Evolutionary conservation across 2,329 filamentous ascomycete species (phyloP).

Genomic region (Aaosphaeria arxii): DNA sequence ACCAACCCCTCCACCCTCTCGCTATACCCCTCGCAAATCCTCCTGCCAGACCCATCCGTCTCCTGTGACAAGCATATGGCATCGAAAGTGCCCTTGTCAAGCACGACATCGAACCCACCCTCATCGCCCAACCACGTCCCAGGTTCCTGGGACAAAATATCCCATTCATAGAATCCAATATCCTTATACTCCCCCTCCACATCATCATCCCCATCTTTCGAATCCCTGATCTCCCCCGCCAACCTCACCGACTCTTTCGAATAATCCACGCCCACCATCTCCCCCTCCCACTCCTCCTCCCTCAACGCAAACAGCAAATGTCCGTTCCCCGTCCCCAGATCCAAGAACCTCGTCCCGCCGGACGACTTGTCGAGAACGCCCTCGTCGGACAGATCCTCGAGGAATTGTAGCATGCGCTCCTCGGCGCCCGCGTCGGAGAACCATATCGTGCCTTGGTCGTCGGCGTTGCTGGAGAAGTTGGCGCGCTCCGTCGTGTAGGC

Average conservation of each 20-base stretch:
- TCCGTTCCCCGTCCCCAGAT: conserved; percentile 93
- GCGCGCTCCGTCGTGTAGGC: conserved; percentile 69
- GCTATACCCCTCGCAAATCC: conserved; percentile 73
- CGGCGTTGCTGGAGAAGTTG: conserved; percentile 69
- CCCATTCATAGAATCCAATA: conserved; percentile 53
- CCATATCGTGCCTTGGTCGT: conserved; percentile 88
- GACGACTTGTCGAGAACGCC: conserved; percentile 36
- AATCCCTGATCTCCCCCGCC: conserved; percentile 59
- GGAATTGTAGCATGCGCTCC: conserved; percentile 69
- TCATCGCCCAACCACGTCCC: conserved; percentile 54
- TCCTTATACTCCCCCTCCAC: conserved; percentile 11
- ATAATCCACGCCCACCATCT: conserved; percentile 87
- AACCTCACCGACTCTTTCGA: conserved; percentile 71
- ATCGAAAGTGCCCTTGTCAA: conserved; percentile 99
- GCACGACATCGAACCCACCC: conserved; percentile 77
- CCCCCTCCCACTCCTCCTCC: conserved; percentile 64
- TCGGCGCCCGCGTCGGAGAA: conserved; percentile 93
- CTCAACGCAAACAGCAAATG: conserved; percentile 82
- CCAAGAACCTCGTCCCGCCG: conserved; percentile 60
- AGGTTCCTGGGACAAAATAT: conserved; percentile 45
- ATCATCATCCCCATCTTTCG: conserved; percentile 15
- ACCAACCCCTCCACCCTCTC: conserved; percentile 67
- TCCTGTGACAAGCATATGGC: conserved; percentile 76
- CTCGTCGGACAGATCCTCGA: conserved; percentile 51
- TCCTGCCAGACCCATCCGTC: conserved; percentile 48